Evolutionary conservation across 305 asterid genomes (phyloP).

Genomic region (Vinca major): DNA sequence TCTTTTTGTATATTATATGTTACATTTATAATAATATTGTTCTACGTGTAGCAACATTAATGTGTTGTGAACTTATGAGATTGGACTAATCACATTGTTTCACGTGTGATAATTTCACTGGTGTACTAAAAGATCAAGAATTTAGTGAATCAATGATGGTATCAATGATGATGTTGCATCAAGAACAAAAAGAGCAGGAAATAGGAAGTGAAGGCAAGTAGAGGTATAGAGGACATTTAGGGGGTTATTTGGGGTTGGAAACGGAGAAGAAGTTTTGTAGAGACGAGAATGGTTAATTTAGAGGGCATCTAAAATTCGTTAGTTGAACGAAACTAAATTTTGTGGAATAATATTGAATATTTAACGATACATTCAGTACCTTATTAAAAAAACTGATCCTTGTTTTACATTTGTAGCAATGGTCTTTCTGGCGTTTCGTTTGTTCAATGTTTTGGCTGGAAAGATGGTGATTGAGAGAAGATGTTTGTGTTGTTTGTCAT

Average conservation of each 20-base stretch:
- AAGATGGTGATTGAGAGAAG: not conserved
- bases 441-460: not conserved
- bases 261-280: not conserved
- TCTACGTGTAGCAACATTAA: too few species aligned
- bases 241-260: not conserved
- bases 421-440: not conserved
- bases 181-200: not conserved
- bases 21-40: too few species aligned
- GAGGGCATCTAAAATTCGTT: too few species aligned
- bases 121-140: too few species aligned
- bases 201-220: not conserved
- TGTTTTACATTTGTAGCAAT: not conserved
- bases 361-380: too few species aligned
- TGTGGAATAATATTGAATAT: too few species aligned
- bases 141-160: not conserved
- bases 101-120: too few species aligned
- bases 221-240: not conserved
- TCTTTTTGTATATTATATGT: too few species aligned
- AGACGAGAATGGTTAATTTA: slow-evolving; percentile 3
- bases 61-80: too few species aligned
- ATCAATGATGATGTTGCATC: not conserved
- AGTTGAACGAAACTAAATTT: too few species aligned
- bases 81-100: too few species aligned
- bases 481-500: slow-evolving; percentile 10
- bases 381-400: too few species aligned